Percentiles rank a stretch among this genome's conserved stretches.
These are phyloP conservation scores for Oryza glumipatula DNA, from an alignment of 176 grass and related monocot genomes.

Conservation along the genomic window DNA sequence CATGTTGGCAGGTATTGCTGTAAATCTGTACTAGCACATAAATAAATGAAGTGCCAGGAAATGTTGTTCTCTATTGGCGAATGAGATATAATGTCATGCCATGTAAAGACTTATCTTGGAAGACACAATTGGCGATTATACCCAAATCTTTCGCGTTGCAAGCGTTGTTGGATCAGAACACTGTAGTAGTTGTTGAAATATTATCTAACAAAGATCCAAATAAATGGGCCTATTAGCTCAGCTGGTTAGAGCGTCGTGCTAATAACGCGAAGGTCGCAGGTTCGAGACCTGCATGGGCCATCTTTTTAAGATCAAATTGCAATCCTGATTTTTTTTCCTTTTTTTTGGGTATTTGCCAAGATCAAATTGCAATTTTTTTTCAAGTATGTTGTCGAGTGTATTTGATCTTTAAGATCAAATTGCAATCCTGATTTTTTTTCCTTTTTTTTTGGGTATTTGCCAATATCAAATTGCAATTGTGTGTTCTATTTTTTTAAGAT, in stretches of 20 bases:
- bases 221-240: constrained; percentile 67
- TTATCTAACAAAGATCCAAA: too few relatives aligned
- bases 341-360: too few relatives aligned
- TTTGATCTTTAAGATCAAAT: too few relatives aligned
- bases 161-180: neutral
- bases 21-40: neutral
- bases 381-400: too few relatives aligned
- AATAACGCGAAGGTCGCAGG: constrained; percentile 99
- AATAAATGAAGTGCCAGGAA: constrained; percentile 15
- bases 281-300: constrained; percentile 98
- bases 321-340: too few relatives aligned
- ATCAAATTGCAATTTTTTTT: too few relatives aligned
- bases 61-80: neutral
- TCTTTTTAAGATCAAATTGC: too few relatives aligned
- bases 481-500: too few relatives aligned
- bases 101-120: neutral
- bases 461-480: too few relatives aligned
- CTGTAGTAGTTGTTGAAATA: too few relatives aligned
- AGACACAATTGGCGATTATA: neutral
- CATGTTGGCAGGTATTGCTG: neutral
- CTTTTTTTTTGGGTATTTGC: too few relatives aligned
- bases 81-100: neutral
- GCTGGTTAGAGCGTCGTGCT: constrained; percentile 89
- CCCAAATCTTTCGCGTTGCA: neutral
- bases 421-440: too few relatives aligned